Evolutionary conservation across 2,329 filamentous ascomycete genomes (phyloP).

Genomic region (Talaromyces sp.): DNA sequence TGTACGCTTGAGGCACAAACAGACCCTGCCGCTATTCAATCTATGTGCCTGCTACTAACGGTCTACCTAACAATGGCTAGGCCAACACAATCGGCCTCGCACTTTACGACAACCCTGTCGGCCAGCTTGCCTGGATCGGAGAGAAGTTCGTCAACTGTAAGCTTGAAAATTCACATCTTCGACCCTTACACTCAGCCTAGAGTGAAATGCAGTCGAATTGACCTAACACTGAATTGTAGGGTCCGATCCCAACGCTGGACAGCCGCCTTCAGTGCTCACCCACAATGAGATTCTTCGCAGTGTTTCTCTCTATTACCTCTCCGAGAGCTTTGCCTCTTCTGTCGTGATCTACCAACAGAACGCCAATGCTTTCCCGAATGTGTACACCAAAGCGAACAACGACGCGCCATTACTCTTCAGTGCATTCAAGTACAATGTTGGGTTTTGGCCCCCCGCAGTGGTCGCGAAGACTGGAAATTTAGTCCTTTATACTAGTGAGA

Average conservation of each 20-base stretch:
- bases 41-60: neutral
- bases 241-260: neutral
- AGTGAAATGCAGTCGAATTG: neutral
- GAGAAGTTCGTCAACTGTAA: conserved; percentile 12
- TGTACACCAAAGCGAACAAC: neutral
- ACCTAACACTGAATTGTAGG: neutral
- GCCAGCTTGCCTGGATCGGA: conserved; percentile 32
- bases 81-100: conserved; percentile 36
- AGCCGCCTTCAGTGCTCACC: neutral
- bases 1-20: neutral
- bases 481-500: neutral
- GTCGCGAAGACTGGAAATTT: neutral
- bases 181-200: neutral
- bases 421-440: neutral
- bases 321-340: neutral
- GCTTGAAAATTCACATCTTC: neutral
- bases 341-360: conserved; percentile 5
- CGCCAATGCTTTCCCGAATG: neutral
- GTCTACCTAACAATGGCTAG: conserved; percentile 7
- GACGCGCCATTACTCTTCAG: neutral
- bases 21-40: too few species aligned
- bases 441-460: neutral
- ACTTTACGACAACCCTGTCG: conserved; percentile 31
- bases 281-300: neutral
- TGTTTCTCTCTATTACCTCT: neutral